phyloP scores from a whole-genome alignment of 2,329 filamentous ascomycete species.

The Magnaporthiopsis rhizophila region DNA sequence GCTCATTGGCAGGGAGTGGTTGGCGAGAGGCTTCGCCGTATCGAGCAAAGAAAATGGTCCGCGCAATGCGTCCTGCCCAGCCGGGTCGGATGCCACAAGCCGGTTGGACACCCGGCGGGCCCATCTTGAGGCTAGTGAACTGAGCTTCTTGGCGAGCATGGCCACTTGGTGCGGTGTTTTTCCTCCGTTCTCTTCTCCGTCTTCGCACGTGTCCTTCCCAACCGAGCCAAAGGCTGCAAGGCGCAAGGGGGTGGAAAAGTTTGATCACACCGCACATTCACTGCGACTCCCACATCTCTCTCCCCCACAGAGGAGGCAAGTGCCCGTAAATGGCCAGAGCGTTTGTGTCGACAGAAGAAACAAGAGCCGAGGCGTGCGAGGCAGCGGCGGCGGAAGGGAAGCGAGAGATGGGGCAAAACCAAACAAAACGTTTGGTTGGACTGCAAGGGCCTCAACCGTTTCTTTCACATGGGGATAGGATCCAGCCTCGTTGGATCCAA shows the following conservation, averaged over 20 bases:
- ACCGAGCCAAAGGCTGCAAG: neutral
- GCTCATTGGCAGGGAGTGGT: neutral
- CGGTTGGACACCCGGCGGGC: too few relatives aligned
- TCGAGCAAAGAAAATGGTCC: neutral
- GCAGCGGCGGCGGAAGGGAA: neutral
- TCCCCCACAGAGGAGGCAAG: neutral
- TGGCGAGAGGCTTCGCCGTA: neutral
- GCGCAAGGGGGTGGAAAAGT: neutral
- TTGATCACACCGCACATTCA: neutral
- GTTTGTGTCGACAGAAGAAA: too few relatives aligned
- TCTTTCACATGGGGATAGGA: neutral
- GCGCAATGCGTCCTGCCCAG: neutral
- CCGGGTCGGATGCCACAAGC: neutral
- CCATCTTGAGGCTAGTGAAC: neutral
- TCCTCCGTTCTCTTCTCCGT: neutral
- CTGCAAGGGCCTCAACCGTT: neutral
- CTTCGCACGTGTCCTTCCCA: neutral
- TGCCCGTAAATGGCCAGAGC: neutral
- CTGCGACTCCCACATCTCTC: neutral
- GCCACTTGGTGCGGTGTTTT: neutral
- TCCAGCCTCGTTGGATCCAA: neutral
- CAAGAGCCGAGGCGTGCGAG: too few relatives aligned
- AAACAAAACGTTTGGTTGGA: neutral
- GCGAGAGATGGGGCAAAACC: neutral
- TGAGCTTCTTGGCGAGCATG: neutral